Evolutionary conservation across 2,329 filamentous ascomycete species (phyloP), one percentile per base, ranked within the genome.

Genomic region (Sclerotinia subarctica): DNA sequence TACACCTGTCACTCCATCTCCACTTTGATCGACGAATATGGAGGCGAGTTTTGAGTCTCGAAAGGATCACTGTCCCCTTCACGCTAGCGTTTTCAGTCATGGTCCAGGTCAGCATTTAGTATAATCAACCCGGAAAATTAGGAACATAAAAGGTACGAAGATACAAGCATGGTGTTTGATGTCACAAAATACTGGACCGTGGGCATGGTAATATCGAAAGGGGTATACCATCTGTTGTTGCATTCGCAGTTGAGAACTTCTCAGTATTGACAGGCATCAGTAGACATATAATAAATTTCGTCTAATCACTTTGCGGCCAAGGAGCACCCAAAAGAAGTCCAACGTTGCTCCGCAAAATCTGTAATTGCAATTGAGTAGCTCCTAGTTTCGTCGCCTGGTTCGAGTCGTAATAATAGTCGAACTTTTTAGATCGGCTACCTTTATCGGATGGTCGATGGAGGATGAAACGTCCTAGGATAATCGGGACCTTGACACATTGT

Each of bases 21-120:
- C 67, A 68, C 71, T 68, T 65, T 66, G 68, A 72, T 71, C 70
- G 51, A 68, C 69, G 59, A 53, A 68, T 74, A 54, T 67, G 73
- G 24, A 74, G 73, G 73, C 74, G 72, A 74, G 72, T 74, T 74
- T 75, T 70, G 71, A 67, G 64, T 74, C 73, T 74, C 72, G 73
- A 74, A 72, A 69, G 69, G 72, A 67, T 67, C 70, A 72, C 69
- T 69, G 71, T 69, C 73, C 64, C 66, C 68, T 71, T 42, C 72
- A 72, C 49, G 71, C 74, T 74, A 75, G 72, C 71, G 73, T 75
- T 76, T 74, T 74, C 72, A 74, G 70, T 71, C 66, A 56, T 53
- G 65, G 52, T 35, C 46, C 59, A 63, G 32, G 42, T 57, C 64
- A 70, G 73, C 69, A 73, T 72, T 67, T 49, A 58, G 52, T 35